Evolutionary conservation across 768 basidiomycete species (phyloP).

Genomic region (Strobilomyces echinocephalus): DNA sequence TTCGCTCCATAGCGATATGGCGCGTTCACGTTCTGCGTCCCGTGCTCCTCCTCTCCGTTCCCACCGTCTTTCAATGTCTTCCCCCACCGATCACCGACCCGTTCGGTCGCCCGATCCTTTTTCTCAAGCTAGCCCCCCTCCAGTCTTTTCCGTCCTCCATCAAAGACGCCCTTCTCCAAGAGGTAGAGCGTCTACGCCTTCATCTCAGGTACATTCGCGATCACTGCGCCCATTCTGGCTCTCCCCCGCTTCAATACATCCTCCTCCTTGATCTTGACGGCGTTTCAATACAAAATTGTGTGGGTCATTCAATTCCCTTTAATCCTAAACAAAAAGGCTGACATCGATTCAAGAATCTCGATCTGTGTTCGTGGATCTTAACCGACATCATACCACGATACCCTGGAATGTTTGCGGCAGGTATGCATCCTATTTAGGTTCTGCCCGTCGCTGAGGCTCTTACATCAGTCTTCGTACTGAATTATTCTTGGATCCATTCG

Average conservation of each 20-base stretch:
- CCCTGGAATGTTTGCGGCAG: slow-evolving; percentile 73
- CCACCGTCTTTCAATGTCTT: slow-evolving; percentile 45
- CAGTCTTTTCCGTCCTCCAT: slow-evolving; percentile 34
- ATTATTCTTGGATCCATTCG: slow-evolving; percentile 71
- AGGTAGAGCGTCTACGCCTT: slow-evolving; percentile 53
- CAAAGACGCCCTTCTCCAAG: slow-evolving; percentile 42
- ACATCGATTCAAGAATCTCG: slow-evolving; percentile 42
- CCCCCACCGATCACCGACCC: slow-evolving; percentile 53
- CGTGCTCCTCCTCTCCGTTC: slow-evolving; percentile 31
- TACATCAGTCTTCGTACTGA: slow-evolving; percentile 58
- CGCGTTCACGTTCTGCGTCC: slow-evolving; percentile 38
- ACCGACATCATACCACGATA: slow-evolving; percentile 65
- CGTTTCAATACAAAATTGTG: slow-evolving; percentile 52
- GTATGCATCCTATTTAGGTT: slow-evolving; percentile 31
- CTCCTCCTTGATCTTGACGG: slow-evolving; percentile 60
- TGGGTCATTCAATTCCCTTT: slow-evolving; percentile 33
- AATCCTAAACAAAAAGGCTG: slow-evolving; percentile 3
- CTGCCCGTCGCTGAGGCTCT: neutral
- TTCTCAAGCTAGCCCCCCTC: slow-evolving; percentile 46
- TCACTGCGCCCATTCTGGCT: slow-evolving; percentile 19
- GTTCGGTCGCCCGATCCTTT: slow-evolving; percentile 60
- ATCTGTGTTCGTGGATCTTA: slow-evolving; percentile 59
- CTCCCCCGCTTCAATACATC: slow-evolving; percentile 59
- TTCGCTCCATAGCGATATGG: slow-evolving; percentile 54
- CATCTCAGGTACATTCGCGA: slow-evolving; percentile 50